Evolutionary conservation across 169 alveolate genomes (phyloP).

Genomic region (Plasmodium reichenowi): DNA sequence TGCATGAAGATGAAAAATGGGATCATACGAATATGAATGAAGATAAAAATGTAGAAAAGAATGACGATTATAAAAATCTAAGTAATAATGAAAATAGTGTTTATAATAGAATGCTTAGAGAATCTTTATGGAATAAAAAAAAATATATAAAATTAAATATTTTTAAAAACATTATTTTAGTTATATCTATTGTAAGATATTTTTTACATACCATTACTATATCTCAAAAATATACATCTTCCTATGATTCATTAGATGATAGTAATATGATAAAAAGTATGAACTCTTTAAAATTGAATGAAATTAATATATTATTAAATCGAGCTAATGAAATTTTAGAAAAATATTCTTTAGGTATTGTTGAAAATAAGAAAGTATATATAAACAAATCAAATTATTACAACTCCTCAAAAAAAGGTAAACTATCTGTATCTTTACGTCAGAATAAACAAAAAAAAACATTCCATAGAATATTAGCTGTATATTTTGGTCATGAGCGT

Average conservation of each 20-base stretch:
- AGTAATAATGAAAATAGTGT: too few relatives aligned
- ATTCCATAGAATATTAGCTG: conserved; percentile 74
- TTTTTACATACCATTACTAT: conserved; percentile 37
- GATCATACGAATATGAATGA: neutral
- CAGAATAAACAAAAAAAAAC: conserved; percentile 37
- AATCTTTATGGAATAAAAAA: too few relatives aligned
- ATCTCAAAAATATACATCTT: conserved; percentile 41
- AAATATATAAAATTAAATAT: neutral
- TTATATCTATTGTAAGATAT: conserved; percentile 24
- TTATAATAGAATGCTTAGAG: too few relatives aligned
- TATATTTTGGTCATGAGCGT: conserved; percentile 93
- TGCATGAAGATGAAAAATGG: neutral
- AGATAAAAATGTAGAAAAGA: neutral
- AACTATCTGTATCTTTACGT: conserved; percentile 49
- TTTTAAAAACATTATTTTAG: conserved; percentile 16
- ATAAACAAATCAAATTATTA: conserved; percentile 46
- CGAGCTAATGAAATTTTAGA: conserved; percentile 24
- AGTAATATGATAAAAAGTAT: neutral
- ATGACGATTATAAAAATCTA: neutral
- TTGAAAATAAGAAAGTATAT: conserved; percentile 23
- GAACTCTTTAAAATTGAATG: neutral
- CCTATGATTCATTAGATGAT: conserved; percentile 46
- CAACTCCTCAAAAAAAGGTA: conserved; percentile 31
- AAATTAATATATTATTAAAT: conserved; percentile 17
- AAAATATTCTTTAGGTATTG: conserved; percentile 29